These are phyloP conservation scores for Wickerhamiella kazuoi DNA, from an alignment of 805 yeast genomes.

Conservation along the genomic window DNA sequence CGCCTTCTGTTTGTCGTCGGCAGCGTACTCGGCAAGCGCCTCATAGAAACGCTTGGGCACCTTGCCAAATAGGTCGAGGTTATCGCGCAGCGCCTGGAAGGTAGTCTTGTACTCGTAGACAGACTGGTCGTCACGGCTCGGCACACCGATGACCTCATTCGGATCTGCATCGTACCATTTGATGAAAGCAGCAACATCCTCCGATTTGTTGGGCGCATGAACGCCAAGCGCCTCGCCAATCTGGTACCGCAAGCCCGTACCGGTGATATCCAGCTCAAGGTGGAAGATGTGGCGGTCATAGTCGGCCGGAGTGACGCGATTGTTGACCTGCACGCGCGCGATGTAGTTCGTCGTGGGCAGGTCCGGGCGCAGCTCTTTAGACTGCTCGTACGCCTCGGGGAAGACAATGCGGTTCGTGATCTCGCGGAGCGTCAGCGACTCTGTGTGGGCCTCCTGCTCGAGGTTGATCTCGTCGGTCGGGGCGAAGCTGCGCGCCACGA, in stretches of 20 bases:
- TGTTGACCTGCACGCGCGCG: slow-evolving; percentile 80
- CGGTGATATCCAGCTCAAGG: slow-evolving; percentile 79
- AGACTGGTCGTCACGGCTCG: slow-evolving; percentile 39
- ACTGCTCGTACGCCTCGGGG: slow-evolving; percentile 54
- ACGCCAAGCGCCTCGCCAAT: slow-evolving; percentile 95
- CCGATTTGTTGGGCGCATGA: slow-evolving; percentile 67
- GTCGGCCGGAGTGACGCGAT: slow-evolving; percentile 74
- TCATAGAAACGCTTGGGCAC: slow-evolving; percentile 93
- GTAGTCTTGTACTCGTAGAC: slow-evolving; percentile 59
- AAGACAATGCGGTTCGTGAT: slow-evolving; percentile 58
- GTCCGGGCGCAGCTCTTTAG: slow-evolving; percentile 66
- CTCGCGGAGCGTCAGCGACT: slow-evolving; percentile 28
- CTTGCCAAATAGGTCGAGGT: slow-evolving; percentile 78
- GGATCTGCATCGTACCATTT: slow-evolving; percentile 53
- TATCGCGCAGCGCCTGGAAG: slow-evolving; percentile 62
- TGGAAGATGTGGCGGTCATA: slow-evolving; percentile 93
- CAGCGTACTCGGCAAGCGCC: slow-evolving; percentile 53
- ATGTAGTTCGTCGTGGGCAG: slow-evolving; percentile 68
- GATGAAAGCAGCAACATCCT: slow-evolving; percentile 51
- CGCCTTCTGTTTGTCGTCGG: slow-evolving; percentile 48
- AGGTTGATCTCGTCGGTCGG: slow-evolving; percentile 19
- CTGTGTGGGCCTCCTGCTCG: slow-evolving; percentile 26
- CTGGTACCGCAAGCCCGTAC: slow-evolving; percentile 78
- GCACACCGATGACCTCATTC: slow-evolving; percentile 48
- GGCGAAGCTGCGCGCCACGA: slow-evolving; percentile 16